Evolutionary conservation across 2,329 filamentous ascomycete genomes (phyloP).

Genomic region (Simplicillium aogashimaense): DNA sequence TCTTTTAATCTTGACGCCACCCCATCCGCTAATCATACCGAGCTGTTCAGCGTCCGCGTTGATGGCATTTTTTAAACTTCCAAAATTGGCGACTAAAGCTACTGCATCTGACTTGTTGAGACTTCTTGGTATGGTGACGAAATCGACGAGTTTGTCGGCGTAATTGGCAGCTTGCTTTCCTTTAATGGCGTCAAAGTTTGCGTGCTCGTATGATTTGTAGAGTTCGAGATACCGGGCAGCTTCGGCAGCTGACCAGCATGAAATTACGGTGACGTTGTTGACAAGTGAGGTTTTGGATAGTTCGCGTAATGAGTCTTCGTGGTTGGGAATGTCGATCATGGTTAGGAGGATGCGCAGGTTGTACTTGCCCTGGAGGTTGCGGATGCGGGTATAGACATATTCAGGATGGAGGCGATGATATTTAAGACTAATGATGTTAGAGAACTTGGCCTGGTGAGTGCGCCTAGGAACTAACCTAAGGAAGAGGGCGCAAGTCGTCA

Average conservation of each 20-base stretch:
- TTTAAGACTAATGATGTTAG: constrained; percentile 56
- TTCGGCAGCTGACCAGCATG: constrained; percentile 92
- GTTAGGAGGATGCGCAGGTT: constrained; percentile 75
- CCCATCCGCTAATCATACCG: constrained; percentile 80
- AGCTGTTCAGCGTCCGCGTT: constrained; percentile 85
- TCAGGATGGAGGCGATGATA: constrained; percentile 96
- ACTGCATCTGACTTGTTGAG: constrained; percentile 95
- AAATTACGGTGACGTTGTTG: constrained; percentile 83
- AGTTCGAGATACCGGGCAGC: constrained; percentile 88
- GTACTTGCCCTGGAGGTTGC: constrained; percentile 75
- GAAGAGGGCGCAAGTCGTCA: constrained; percentile 85
- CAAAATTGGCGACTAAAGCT: constrained; percentile 83
- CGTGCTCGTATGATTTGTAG: constrained; percentile 90
- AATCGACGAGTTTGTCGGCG: constrained; percentile 79
- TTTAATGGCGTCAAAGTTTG: constrained; percentile 68
- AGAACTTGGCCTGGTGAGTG: constrained; percentile 2
- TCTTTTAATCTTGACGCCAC: constrained; percentile 83
- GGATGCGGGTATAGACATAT: constrained; percentile 92
- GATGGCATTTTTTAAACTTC: constrained; percentile 74
- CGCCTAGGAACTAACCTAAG: constrained; percentile 42
- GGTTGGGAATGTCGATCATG: constrained; percentile 92
- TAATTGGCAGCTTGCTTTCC: constrained; percentile 79
- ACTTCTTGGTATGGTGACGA: constrained; percentile 79
- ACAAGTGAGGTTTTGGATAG: constrained; percentile 86
- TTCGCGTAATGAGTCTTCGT: constrained; percentile 82